Base-by-base conservation (phyloP, 2,329 filamentous ascomycete genomes). In the Rhexocercosporidium sp. region DNA sequence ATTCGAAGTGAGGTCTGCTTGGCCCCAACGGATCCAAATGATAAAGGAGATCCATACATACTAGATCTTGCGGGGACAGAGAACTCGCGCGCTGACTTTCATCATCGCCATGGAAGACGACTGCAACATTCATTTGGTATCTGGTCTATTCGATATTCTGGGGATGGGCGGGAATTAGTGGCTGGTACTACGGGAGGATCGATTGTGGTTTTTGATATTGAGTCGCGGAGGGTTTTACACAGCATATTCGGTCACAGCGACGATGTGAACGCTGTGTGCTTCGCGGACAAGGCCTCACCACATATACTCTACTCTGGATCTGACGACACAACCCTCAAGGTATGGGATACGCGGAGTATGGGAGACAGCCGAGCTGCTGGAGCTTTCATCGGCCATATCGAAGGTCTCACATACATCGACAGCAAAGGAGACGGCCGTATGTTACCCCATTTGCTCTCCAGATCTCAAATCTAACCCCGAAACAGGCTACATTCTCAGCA, bases 231-330 rank as follows among this genome's bases (percentile, higher is more conserved):
- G 54, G 88, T 92, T 0, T 85, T 96, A 37, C 88, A 97, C 64
- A 68, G 70, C 39, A 77, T 77, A 25, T 67, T 68, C 18, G 94
- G 93, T 0, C 96, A 99, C 76, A 82, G 88, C 4, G 88, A 96
- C 73, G 94, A 99, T 77, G 95, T 98, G 64, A 99, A 98, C 74
- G 96, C 96, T 4, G 96, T 99, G 0, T 97, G 94, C 79, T 98
- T 97, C 75, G 96, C 94, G 0, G 94, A 98, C 79, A 90, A 89
- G 68, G 86, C 87, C 34, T 96, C 93, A 0, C 95, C 96, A 0
- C 94, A 99, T 77, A 95, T 98, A 68, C 84, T 99, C 2, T 98
- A 97, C 80, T 97, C 94, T 0, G 96, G 96, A 22, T 97, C 94
- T 0, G 96, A 99, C 76, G 96, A 99, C 76, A 90, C 92, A 1